These are phyloP conservation scores for Colletotrichum abscissum DNA, from an alignment of 2,329 filamentous ascomycete genomes.

Conservation along the genomic window DNA sequence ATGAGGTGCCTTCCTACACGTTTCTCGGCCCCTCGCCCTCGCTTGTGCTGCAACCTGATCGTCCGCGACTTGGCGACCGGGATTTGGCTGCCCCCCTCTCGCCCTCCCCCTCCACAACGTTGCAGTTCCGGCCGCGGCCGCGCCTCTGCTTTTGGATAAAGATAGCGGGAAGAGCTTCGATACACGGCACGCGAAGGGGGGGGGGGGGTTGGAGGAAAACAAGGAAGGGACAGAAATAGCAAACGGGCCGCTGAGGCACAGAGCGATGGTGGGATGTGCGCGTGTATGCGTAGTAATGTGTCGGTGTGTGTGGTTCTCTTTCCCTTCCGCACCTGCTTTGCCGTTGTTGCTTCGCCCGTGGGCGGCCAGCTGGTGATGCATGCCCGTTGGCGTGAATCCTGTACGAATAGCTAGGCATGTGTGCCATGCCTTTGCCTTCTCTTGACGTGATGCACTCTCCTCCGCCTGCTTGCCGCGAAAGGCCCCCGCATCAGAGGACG, in stretches of 20 bases:
- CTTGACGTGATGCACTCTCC: neutral
- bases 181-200: slow-evolving; percentile 14
- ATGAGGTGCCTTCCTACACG: neutral
- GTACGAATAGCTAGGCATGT: slow-evolving; percentile 9
- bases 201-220: neutral
- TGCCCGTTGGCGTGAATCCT: slow-evolving; percentile 1
- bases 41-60: neutral
- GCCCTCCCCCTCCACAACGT: neutral
- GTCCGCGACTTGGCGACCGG: neutral
- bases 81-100: neutral
- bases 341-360: neutral
- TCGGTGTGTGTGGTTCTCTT: neutral
- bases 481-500: neutral
- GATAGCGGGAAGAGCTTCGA: neutral
- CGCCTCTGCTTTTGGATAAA: neutral
- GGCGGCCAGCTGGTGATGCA: neutral
- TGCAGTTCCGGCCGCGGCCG: neutral
- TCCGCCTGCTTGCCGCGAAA: slow-evolving; percentile 3
- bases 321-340: slow-evolving; percentile 20
- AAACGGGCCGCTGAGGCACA: slow-evolving; percentile 24
- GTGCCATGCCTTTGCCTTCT: neutral
- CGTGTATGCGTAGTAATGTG: neutral
- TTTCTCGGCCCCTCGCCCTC: neutral
- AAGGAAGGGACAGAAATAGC: slow-evolving; percentile 8
- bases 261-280: neutral